Conservation (phyloP, 2,329 filamentous ascomycete genomes). For the Tympanopsis confertula region DNA sequence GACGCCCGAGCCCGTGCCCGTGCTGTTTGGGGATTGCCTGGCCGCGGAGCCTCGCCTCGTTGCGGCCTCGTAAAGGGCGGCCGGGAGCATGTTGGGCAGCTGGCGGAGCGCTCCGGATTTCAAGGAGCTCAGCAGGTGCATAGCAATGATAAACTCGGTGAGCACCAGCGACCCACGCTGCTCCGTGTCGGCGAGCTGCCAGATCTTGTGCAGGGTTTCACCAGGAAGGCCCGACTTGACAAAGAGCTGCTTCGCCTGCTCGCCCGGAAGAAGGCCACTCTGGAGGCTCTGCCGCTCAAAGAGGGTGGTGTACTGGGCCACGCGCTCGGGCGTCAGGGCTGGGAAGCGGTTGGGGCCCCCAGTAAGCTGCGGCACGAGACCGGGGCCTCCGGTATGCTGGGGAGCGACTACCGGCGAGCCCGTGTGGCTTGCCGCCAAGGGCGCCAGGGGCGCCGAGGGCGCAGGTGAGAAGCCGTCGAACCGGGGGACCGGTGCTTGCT, state of each 20-base stretch:
- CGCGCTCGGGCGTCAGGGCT: constrained; percentile 77
- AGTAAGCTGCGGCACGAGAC: constrained; percentile 26
- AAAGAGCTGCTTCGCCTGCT: constrained; percentile 86
- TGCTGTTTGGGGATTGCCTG: constrained; percentile 37
- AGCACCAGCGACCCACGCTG: constrained; percentile 76
- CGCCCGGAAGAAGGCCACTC: constrained; percentile 68
- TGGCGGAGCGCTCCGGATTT: constrained; percentile 72
- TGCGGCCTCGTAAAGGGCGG: constrained; percentile 82
- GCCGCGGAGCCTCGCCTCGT: constrained; percentile 43
- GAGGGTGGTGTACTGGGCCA: constrained; percentile 74
- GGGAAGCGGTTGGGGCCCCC: constrained; percentile 56
- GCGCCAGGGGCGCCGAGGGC: constrained; percentile 15
- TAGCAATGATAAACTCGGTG: constrained; percentile 93
- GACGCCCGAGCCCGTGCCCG: constrained; percentile 19
- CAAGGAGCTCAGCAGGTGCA: constrained; percentile 89
- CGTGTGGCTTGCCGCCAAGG: constrained; percentile 11
- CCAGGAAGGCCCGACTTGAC: constrained; percentile 84
- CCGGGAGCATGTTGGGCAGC: constrained; percentile 70
- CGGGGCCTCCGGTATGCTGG: constrained; percentile 18
- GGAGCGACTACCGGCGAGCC: constrained; percentile 29
- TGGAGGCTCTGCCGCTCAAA: constrained; percentile 81
- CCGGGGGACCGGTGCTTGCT: constrained; percentile 77
- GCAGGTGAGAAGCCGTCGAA: constrained; percentile 65
- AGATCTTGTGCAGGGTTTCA: constrained; percentile 85
- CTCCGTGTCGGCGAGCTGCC: constrained; percentile 88